These are phyloP conservation scores for Saccharomycopsis malanga DNA, from an alignment of 805 yeast species.

Conservation along the genomic window DNA sequence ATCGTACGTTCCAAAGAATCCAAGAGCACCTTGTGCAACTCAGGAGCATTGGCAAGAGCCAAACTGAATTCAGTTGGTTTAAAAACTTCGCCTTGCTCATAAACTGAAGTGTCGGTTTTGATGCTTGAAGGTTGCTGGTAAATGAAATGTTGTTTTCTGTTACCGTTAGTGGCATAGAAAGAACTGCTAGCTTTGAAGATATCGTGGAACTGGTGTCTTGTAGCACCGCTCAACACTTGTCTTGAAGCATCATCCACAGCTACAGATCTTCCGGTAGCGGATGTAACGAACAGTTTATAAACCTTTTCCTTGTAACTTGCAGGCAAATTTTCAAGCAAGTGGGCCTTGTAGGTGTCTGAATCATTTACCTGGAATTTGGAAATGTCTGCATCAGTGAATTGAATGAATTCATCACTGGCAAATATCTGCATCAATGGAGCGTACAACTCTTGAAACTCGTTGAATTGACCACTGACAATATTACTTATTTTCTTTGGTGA, in stretches of 20 bases:
- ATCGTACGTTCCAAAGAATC: conserved; percentile 50
- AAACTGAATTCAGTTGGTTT: conserved; percentile 31
- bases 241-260: neutral
- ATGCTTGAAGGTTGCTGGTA: neutral
- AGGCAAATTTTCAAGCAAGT: conserved; percentile 43
- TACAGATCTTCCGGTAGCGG: neutral
- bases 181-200: conserved; percentile 15
- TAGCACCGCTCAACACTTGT: neutral
- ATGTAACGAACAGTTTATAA: conserved; percentile 23
- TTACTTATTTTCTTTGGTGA: conserved; percentile 83
- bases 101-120: neutral
- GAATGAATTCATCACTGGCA: conserved; percentile 28
- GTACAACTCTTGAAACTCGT: conserved; percentile 64
- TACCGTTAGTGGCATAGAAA: neutral
- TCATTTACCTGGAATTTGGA: conserved; percentile 29
- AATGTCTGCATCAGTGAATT: conserved; percentile 18
- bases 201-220: conserved; percentile 19
- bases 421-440: conserved; percentile 49
- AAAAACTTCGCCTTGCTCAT: neutral
- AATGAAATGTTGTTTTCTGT: neutral
- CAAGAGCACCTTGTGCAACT: conserved; percentile 32
- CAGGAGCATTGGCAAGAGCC: conserved; percentile 37
- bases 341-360: conserved; percentile 35
- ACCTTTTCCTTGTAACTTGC: conserved; percentile 38
- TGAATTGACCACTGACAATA: conserved; percentile 72